These are phyloP conservation scores for Cutaneotrichosporon sp. DNA, from an alignment of 1,284 basidiomycete genomes.

Conservation along the genomic window DNA sequence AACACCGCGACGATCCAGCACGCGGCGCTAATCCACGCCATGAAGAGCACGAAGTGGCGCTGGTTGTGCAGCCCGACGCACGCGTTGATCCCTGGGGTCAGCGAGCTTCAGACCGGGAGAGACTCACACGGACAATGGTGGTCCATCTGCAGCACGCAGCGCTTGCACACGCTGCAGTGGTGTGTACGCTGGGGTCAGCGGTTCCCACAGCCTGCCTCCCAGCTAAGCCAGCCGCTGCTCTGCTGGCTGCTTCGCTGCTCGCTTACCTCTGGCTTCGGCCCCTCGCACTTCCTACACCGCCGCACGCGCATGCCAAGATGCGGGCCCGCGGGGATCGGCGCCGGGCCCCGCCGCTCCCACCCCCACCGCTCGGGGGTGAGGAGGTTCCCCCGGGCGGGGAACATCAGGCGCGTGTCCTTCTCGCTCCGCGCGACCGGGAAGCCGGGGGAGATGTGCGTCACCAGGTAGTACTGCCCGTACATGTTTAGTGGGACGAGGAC, in stretches of 20 bases:
- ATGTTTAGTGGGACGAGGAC: conserved; percentile 75
- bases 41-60: conserved; percentile 91
- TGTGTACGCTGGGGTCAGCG: conserved; percentile 71
- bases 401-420: conserved; percentile 34
- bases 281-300: conserved; percentile 68
- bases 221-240: too few relatives aligned
- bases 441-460: conserved; percentile 73
- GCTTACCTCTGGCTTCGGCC: conserved; percentile 78
- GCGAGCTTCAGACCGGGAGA: conserved; percentile 32
- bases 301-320: conserved; percentile 48
- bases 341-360: conserved; percentile 5
- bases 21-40: conserved; percentile 70
- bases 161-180: conserved; percentile 91
- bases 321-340: conserved; percentile 2
- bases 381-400: conserved; percentile 26
- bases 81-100: conserved; percentile 83
- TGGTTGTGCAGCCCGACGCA: conserved; percentile 96
- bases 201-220: too few relatives aligned
- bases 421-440: conserved; percentile 56
- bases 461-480: conserved; percentile 79
- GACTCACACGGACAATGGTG: conserved; percentile 84
- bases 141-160: conserved; percentile 90
- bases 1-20: conserved; percentile 62
- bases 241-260: too few relatives aligned
- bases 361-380: conserved; percentile 41